Evolutionary conservation across 306 rosid genomes (phyloP), one percentile per base, ranked within the genome.

Genomic region (Arachis stenosperma): DNA sequence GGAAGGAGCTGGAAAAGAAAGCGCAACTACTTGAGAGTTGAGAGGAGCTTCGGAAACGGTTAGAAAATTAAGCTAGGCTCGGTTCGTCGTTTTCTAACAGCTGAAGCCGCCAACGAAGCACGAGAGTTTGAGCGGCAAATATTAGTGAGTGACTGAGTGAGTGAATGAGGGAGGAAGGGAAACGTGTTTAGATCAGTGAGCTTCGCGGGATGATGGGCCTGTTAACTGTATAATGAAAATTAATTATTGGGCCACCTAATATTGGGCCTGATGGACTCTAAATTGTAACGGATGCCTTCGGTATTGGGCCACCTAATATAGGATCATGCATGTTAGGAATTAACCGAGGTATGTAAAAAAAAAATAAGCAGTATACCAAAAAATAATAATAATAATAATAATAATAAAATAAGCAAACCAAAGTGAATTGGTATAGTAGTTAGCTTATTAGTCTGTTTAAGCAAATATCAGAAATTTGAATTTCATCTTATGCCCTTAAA

Each of bases 41-140:
- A 41, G 70, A 50, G 59, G 41, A 12, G 36, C 56, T 64, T 22
- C 27, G 27, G 27, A 22, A 1, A 14, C 50, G 59, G 37, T 8
- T 7, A 47, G 76, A 71, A 57, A 53, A 58, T 44, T 14, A 51
- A 48, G 69, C 15, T 36, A 51, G 40, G 52, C 48, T 63, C 54
- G 41, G 50, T 69, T 75, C 53, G 69, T 48, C 15, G 64, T 68
- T 61, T 33, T 48, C 67, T 59, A 58, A 41, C 57, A 22, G 52
- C n/a, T 74, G 73, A 75, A 75, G 68, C 70, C 68, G 22, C 84
- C 63, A 63, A 56, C 36, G 33, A 70, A 64, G 15, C 8, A 9
- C 17, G 67, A 12, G 27, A 65, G 17, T 10, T 81, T 70, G 81
- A 81, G 81, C 81, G 84, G 84, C 81, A 81, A 81, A 69, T 69